A percentile compares a stretch with the other conserved stretches of the same genome.
Evolutionary conservation across 1,284 basidiomycete genomes (phyloP).

Genomic region (Puccinia coronata): DNA sequence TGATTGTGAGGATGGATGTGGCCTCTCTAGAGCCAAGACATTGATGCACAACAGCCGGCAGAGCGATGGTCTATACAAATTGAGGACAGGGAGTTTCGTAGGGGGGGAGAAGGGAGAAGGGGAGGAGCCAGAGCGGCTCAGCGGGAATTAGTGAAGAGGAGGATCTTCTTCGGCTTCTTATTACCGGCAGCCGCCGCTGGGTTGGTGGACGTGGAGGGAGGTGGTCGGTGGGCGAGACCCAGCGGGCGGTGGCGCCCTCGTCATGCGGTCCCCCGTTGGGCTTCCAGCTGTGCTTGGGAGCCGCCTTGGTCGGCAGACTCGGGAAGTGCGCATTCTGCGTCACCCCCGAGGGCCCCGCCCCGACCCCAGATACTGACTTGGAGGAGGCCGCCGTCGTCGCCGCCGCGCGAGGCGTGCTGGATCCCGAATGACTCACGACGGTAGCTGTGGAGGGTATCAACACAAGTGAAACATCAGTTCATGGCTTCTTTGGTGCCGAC

Average conservation of each 20-base stretch:
- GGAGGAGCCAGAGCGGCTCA: background rate
- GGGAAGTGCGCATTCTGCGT: background rate
- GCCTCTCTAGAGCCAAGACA: too few species aligned
- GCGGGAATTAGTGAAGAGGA: constrained; percentile 9
- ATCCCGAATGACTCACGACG: background rate
- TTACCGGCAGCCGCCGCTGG: background rate
- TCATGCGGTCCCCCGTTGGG: background rate
- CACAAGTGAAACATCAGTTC: background rate
- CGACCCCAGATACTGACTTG: too few species aligned
- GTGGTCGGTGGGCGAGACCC: background rate
- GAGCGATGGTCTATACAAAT: too few species aligned
- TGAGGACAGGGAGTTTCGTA: too few species aligned
- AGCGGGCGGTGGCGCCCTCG: background rate
- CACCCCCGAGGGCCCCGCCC: background rate
- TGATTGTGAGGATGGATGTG: background rate
- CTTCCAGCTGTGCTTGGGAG: background rate
- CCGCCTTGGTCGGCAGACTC: background rate
- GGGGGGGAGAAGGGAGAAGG: background rate
- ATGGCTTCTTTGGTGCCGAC: too few species aligned
- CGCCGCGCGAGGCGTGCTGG: background rate
- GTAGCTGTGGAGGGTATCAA: background rate
- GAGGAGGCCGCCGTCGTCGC: background rate
- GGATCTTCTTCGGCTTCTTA: constrained; percentile 17
- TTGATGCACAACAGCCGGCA: too few species aligned
- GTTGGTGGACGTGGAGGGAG: background rate